These are phyloP conservation scores for Diaporthe velutina DNA, from an alignment of 2,329 filamentous ascomycete genomes.

Conservation along the genomic window DNA sequence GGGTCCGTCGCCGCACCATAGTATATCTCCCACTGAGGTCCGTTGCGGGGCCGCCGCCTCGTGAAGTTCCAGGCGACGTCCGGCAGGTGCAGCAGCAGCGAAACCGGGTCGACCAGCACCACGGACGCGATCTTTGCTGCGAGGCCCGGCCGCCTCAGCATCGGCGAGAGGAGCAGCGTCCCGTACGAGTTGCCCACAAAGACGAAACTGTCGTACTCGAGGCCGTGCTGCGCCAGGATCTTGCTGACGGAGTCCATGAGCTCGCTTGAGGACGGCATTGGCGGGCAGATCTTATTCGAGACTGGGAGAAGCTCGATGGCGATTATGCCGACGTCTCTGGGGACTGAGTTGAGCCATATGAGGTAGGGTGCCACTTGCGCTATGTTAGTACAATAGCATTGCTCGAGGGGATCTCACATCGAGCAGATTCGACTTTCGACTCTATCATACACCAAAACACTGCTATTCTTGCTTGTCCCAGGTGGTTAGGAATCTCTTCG, in stretches of 20 bases:
- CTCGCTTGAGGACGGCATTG: conserved; percentile 59
- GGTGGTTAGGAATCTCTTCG: too few relatives aligned
- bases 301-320: conserved; percentile 76
- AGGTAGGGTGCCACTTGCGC: conserved; percentile 65
- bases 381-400: conserved; percentile 51
- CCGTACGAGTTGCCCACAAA: conserved; percentile 75
- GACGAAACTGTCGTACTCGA: conserved; percentile 66
- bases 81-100: conserved; percentile 75
- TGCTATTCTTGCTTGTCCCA: too few relatives aligned
- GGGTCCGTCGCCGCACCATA: conserved; percentile 78
- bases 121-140: conserved; percentile 63
- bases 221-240: conserved; percentile 67
- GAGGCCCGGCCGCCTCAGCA: conserved; percentile 64
- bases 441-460: too few relatives aligned
- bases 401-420: too few relatives aligned
- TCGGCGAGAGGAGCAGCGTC: conserved; percentile 71
- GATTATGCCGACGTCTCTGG: conserved; percentile 68
- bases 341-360: conserved; percentile 65
- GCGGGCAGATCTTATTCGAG: conserved; percentile 70
- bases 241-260: conserved; percentile 67
- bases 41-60: conserved; percentile 60
- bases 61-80: conserved; percentile 81
- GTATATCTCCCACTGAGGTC: conserved; percentile 77
- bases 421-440: too few relatives aligned
- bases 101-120: conserved; percentile 71